Evolutionary conservation across 2,329 filamentous ascomycete genomes (phyloP).

Genomic region (Fusarium camptoceras): DNA sequence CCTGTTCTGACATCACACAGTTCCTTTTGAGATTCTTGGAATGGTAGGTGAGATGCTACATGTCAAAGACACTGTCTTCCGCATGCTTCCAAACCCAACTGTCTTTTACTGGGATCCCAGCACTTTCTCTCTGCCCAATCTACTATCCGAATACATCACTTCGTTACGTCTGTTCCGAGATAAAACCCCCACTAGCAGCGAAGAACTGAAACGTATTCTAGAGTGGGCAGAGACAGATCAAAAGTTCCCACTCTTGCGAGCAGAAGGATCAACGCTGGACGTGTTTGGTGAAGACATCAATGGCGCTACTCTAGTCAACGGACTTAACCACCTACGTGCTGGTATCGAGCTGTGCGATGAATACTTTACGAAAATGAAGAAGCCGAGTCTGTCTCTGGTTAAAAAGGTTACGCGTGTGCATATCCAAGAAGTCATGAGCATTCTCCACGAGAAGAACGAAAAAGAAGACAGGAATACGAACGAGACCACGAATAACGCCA

Average conservation of each 20-base stretch:
- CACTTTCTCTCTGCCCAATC: slow-evolving; percentile 25
- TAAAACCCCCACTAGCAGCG: neutral
- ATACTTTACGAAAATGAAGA: slow-evolving; percentile 24
- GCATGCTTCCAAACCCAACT: slow-evolving; percentile 57
- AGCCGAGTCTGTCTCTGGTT: neutral
- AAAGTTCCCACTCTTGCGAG: slow-evolving; percentile 18
- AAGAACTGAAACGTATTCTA: slow-evolving; percentile 16
- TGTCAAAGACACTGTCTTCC: slow-evolving; percentile 53
- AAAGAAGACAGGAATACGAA: neutral
- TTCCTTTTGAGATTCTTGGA: slow-evolving; percentile 50
- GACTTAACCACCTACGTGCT: slow-evolving; percentile 19
- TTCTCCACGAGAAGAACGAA: slow-evolving; percentile 20
- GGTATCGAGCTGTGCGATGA: slow-evolving; percentile 31
- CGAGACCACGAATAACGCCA: fast-evolving
- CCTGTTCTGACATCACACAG: neutral
- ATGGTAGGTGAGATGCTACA: slow-evolving; percentile 55
- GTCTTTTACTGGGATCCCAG: slow-evolving; percentile 37
- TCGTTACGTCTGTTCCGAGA: neutral
- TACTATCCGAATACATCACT: slow-evolving; percentile 23
- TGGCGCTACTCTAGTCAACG: slow-evolving; percentile 26
- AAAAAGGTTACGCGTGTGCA: slow-evolving; percentile 31
- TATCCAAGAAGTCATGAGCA: slow-evolving; percentile 29
- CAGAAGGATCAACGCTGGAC: slow-evolving; percentile 27
- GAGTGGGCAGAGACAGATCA: slow-evolving; percentile 26
- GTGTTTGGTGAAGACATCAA: slow-evolving; percentile 23